Evolutionary conservation across 805 yeast species (phyloP).

Genomic region (Monosporozyma siamensis): DNA sequence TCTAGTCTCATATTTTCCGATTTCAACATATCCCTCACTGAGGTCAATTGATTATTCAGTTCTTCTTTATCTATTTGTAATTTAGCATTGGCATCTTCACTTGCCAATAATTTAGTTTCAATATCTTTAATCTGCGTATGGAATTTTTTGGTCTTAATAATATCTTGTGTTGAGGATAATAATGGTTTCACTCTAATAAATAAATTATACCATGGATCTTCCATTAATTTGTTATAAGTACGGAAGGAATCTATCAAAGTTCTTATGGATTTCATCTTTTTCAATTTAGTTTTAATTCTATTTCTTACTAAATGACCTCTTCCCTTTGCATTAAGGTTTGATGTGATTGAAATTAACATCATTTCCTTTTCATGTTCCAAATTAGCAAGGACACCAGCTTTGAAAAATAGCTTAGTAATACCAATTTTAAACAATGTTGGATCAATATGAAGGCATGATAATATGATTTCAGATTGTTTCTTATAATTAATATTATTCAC

Average conservation of each 20-base stretch:
- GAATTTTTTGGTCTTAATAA: constrained; percentile 47
- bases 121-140: constrained; percentile 47
- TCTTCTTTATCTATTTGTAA: constrained; percentile 21
- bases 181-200: constrained; percentile 67
- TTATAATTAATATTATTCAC: constrained; percentile 36
- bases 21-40: constrained; percentile 29
- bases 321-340: constrained; percentile 52
- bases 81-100: constrained; percentile 28
- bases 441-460: constrained; percentile 56
- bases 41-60: constrained; percentile 24
- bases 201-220: constrained; percentile 74
- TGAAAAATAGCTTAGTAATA: constrained; percentile 84
- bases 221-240: constrained; percentile 38
- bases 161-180: constrained; percentile 52
- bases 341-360: constrained; percentile 45
- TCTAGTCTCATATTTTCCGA: constrained; percentile 36
- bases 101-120: constrained; percentile 37
- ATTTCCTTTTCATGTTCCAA: constrained; percentile 72
- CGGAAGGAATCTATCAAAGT: constrained; percentile 54
- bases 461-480: constrained; percentile 58
- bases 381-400: constrained; percentile 91
- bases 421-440: constrained; percentile 84
- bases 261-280: constrained; percentile 59
- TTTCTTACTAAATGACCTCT: constrained; percentile 58
- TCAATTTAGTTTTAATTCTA: constrained; percentile 38